Evolutionary conservation across 306 rosid species (phyloP).

Genomic region (Herpetospermum pedunculosum): DNA sequence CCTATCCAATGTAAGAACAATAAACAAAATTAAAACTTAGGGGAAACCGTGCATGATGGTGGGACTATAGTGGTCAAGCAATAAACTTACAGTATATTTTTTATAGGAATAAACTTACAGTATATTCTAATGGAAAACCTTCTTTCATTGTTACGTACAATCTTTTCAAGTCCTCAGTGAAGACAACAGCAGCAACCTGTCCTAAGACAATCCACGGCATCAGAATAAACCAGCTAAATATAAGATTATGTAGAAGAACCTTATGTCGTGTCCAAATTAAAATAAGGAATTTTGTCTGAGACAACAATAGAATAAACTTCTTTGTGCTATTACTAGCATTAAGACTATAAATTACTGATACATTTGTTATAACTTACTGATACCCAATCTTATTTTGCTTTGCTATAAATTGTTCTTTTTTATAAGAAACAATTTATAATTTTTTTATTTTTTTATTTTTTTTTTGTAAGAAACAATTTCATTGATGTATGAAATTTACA

Average conservation of each 20-base stretch:
- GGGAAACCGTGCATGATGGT: conserved; percentile 12
- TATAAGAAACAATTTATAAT: no score
- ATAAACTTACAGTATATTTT: conserved; percentile 69
- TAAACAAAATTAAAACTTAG: background rate
- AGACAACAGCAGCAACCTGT: conserved; percentile 93
- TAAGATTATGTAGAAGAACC: background rate
- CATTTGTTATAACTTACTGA: background rate
- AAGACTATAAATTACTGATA: background rate
- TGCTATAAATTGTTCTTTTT: background rate
- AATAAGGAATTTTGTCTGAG: background rate
- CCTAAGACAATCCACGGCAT: conserved; percentile 23
- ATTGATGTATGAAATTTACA: no score
- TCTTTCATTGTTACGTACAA: conserved; percentile 86
- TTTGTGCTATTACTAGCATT: background rate
- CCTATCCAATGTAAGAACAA: conserved; percentile 33
- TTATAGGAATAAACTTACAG: conserved; percentile 62
- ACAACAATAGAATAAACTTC: background rate
- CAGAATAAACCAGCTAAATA: conserved; percentile 19
- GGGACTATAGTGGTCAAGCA: background rate
- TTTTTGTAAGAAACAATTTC: no score
- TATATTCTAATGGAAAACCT: conserved; percentile 88
- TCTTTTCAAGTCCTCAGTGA: conserved; percentile 76
- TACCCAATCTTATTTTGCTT: background rate
- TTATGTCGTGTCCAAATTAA: background rate
- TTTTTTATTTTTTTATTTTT: no score